Percentiles rank a stretch among this genome's conserved stretches.
Conservation (phyloP, 352 stramenopile species). For the Phytophthora constricta region DNA sequence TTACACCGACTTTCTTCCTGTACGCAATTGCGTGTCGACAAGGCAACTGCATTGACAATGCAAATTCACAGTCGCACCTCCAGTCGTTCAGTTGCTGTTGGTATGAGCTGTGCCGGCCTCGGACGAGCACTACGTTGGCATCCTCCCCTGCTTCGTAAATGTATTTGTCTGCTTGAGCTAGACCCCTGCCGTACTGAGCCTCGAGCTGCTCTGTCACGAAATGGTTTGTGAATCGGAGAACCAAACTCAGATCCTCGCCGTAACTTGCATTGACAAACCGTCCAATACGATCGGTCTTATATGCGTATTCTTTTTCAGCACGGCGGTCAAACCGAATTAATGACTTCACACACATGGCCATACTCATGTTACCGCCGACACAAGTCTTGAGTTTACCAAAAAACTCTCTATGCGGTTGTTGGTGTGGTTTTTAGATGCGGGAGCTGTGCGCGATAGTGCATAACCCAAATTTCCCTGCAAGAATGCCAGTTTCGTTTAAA, state of each 20-base stretch:
- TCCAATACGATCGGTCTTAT: neutral
- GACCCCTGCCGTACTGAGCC: constrained; percentile 27
- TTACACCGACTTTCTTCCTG: constrained; percentile 6
- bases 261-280: constrained; percentile 15
- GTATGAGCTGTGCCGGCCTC: too few relatives aligned
- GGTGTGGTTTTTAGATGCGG: constrained; percentile 31
- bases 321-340: constrained; percentile 15
- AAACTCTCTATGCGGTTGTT: constrained; percentile 40
- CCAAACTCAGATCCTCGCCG: constrained; percentile 21
- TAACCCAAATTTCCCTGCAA: constrained; percentile 5
- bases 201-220: constrained; percentile 28
- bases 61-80: constrained; percentile 25
- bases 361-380: constrained; percentile 1
- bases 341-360: constrained; percentile 6
- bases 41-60: constrained; percentile 13
- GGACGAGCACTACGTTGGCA: neutral
- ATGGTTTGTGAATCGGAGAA: constrained; percentile 27
- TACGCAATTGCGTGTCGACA: constrained; percentile 36
- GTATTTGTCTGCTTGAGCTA: neutral
- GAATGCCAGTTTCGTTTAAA: neutral
- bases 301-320: constrained; percentile 4
- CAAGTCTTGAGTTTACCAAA: constrained; percentile 36
- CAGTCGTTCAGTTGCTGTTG: too few relatives aligned
- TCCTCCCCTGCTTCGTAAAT: neutral
- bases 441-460: constrained; percentile 17